Evolutionary conservation across 345 rosid species (phyloP).

Genomic region (Toxicodendron radicans): DNA sequence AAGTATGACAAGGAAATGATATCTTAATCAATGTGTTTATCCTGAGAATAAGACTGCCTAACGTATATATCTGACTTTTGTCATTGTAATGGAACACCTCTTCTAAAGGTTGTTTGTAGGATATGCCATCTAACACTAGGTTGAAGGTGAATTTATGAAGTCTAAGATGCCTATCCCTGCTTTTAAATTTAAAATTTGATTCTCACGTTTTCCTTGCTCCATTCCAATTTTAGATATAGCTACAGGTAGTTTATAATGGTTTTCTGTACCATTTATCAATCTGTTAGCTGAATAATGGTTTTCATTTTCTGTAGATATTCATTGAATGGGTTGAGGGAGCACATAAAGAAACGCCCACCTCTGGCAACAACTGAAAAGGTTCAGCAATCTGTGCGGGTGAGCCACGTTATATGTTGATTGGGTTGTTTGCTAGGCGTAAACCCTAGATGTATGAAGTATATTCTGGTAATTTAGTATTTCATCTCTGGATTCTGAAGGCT

Average conservation of each 20-base stretch:
- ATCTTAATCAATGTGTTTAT: conserved; percentile 2
- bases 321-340: conserved; percentile 75
- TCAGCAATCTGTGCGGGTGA: conserved; percentile 91
- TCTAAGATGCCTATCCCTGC: neutral
- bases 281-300: neutral
- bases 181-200: neutral
- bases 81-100: neutral
- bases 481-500: neutral
- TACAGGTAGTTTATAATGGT: neutral
- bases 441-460: neutral
- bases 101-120: neutral
- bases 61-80: too few species aligned
- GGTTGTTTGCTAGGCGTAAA: neutral
- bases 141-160: neutral
- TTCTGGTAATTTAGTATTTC: neutral
- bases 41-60: neutral
- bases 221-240: neutral
- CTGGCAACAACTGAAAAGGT: conserved; percentile 92
- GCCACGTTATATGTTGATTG: conserved; percentile 16
- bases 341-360: conserved; percentile 98
- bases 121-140: neutral
- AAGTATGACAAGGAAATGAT: neutral
- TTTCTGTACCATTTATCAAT: neutral
- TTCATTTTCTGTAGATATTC: conserved; percentile 56
- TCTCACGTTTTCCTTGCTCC: neutral